These are phyloP conservation scores for Lachnellula willkommii DNA, from an alignment of 2,329 filamentous ascomycete species.

Conservation along the genomic window DNA sequence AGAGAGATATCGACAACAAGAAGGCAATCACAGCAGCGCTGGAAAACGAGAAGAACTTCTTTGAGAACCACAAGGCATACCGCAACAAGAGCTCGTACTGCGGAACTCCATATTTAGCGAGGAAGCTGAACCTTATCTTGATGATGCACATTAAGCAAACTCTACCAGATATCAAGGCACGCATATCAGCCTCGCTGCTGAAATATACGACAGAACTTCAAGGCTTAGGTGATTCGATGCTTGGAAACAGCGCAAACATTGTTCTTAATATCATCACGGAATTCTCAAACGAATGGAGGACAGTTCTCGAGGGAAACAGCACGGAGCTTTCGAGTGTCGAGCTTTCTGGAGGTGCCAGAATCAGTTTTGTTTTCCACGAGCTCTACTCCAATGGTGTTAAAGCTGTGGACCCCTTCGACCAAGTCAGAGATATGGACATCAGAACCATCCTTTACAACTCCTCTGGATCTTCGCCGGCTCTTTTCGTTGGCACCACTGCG, in stretches of 20 bases:
- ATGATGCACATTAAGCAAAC: conserved; percentile 99
- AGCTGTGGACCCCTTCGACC: conserved; percentile 94
- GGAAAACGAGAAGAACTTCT: conserved; percentile 93
- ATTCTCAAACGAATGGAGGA: conserved; percentile 96
- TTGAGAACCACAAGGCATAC: conserved; percentile 98
- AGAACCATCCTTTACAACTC: conserved; percentile 97
- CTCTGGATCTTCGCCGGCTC: conserved; percentile 91
- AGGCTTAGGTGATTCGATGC: conserved; percentile 83
- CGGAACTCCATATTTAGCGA: conserved; percentile 91
- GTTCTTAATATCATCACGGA: conserved; percentile 98
- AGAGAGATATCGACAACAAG: conserved; percentile 98
- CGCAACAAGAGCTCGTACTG: conserved; percentile 98
- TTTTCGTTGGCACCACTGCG: conserved; percentile 96
- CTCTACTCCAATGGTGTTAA: conserved; percentile 97
- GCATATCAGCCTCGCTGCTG: conserved; percentile 86
- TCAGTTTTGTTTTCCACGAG: conserved; percentile 99
- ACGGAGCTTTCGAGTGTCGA: conserved; percentile 91
- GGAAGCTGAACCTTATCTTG: conserved; percentile 95
- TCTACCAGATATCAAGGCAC: conserved; percentile 94
- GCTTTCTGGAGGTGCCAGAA: conserved; percentile 92
- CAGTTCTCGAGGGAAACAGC: conserved; percentile 93
- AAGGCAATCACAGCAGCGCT: conserved; percentile 86
- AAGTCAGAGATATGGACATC: conserved; percentile 96
- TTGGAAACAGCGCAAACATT: conserved; percentile 94
- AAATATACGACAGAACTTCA: conserved; percentile 83